Evolutionary conservation across 1,284 basidiomycete genomes (phyloP).

Genomic region (Marasmius sp.): DNA sequence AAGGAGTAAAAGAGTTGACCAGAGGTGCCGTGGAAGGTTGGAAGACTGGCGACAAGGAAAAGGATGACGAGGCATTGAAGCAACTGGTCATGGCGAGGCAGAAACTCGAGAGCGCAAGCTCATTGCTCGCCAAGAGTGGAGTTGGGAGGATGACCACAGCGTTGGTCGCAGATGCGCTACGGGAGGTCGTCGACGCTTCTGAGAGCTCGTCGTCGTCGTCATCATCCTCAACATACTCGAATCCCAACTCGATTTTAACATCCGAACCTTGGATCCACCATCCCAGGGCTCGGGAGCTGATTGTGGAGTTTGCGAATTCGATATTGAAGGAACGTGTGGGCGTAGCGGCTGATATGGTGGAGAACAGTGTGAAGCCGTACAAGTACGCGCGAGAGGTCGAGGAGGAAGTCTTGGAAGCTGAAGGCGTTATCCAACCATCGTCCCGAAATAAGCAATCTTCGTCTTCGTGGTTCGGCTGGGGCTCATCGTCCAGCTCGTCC

Average conservation of each 20-base stretch:
- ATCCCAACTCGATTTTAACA: slow-evolving; percentile 61
- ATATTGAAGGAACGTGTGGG: slow-evolving; percentile 92
- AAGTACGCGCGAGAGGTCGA: slow-evolving; percentile 94
- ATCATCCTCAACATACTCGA: neutral
- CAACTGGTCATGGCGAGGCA: slow-evolving; percentile 44
- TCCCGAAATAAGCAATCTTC: neutral
- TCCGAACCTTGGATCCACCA: slow-evolving; percentile 94
- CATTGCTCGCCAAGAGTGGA: slow-evolving; percentile 92
- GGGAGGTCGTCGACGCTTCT: slow-evolving; percentile 75
- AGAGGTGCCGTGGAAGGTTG: neutral
- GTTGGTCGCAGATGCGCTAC: slow-evolving; percentile 93
- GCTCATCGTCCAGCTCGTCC: neutral
- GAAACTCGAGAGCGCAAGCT: slow-evolving; percentile 92
- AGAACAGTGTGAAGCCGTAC: slow-evolving; percentile 99
- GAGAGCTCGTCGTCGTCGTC: neutral
- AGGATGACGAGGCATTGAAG: too few relatives aligned
- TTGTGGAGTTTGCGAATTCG: slow-evolving; percentile 89
- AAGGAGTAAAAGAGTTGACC: slow-evolving; percentile 73
- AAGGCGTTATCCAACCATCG: neutral
- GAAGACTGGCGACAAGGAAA: neutral
- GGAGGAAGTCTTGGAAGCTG: slow-evolving; percentile 5
- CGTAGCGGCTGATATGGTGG: slow-evolving; percentile 95
- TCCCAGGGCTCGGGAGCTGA: slow-evolving; percentile 82
- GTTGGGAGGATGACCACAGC: slow-evolving; percentile 94
- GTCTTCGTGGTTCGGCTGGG: neutral